Evolutionary conservation across 257 asterid species (phyloP), one percentile per base, ranked within the genome.

Genomic region (Nicotiana obtusifolia): DNA sequence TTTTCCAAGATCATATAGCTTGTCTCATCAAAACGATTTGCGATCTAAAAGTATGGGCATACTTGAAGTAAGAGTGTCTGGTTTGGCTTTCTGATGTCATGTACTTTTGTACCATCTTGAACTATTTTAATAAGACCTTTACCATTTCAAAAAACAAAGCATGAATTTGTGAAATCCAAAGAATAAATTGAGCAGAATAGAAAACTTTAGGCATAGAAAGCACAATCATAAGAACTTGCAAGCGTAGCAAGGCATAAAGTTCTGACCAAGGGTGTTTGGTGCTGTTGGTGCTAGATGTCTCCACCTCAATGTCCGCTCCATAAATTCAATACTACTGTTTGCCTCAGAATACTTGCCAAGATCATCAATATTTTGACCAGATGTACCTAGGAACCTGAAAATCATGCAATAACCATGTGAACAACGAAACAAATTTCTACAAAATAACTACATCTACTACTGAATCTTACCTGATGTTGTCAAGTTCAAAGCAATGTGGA

Each of bases 281-380:
- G 98, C 93, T 10, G 99, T 92, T 77, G 99, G 99, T 84, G 98
- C 98, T 53, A 96, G 76, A 89, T 94, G 99, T 84, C 99, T 91
- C 98, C 99, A 96, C 90, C 91, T 89, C 90, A 96, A 81, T 57
- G 98, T 94, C 91, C 99, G 90, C 87, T 94, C 99, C 91, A 96
- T 76, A 83, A 92, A 94, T 75, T 84, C 97, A 78, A 93, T 86
- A 85, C 84, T 91, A 84, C 83, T 87, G 64, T 86, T 81, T 19
- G 95, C 98, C 79, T 93, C 92, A 57, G 98, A 90, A 89, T 96
- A 94, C 85, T 89, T 92, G 86, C 87, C 93, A 84, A 94, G 98
- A 86, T 96, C 97, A 59, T 91, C 95, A 56, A 96, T 93, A 85
- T 91, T 96, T 87, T 94, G 97, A 84, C 98, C 99, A 54, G 98